These are phyloP conservation scores for Aspergillus versicolor DNA, from an alignment of 2,329 filamentous ascomycete genomes.

Conservation along the genomic window DNA sequence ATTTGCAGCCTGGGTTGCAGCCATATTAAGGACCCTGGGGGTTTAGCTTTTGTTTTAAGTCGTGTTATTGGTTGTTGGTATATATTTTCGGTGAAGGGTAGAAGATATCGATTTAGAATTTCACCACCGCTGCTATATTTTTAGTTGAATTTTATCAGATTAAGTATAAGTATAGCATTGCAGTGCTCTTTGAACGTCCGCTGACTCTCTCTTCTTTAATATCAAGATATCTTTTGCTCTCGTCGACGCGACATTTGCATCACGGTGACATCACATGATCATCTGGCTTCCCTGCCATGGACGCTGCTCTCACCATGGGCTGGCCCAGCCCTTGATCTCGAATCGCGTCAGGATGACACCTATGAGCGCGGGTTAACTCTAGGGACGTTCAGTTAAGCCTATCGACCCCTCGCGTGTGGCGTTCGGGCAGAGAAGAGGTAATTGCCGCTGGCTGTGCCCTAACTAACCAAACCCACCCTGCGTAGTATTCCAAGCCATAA, in stretches of 20 bases:
- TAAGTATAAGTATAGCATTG: no score
- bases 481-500: no score
- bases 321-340: not conserved
- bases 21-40: not conserved
- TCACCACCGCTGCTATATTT: not conserved
- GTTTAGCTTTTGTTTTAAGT: not conserved
- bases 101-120: not conserved
- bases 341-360: not conserved
- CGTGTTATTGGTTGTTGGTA: not conserved
- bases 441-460: not conserved
- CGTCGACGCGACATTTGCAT: not conserved
- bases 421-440: no score
- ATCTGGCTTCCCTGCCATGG: not conserved
- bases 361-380: no score
- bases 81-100: not conserved
- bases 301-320: no score
- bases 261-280: conserved; percentile 7
- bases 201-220: not conserved
- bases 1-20: conserved; percentile 6
- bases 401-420: not conserved
- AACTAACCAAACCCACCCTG: not conserved
- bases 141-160: not conserved
- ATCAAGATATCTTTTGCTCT: not conserved
- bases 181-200: no score
- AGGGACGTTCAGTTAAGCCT: not conserved